Conservation (phyloP, 768 basidiomycete genomes). For the Boletus eberwhitei region DNA sequence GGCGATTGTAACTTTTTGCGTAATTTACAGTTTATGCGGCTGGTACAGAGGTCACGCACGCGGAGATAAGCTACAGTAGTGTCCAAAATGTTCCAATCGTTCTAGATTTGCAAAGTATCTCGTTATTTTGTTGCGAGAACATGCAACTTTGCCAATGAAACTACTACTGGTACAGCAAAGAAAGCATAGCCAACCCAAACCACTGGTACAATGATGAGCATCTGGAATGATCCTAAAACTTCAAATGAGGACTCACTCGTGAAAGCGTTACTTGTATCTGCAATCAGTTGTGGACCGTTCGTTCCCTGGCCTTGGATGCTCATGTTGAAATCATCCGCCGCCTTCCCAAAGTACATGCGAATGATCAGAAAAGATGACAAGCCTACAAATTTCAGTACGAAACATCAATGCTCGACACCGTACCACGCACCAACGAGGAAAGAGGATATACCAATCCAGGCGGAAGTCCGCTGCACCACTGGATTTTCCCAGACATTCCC, state of each 20-base stretch:
- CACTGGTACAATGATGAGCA: slow-evolving; percentile 44
- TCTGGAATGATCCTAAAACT: neutral
- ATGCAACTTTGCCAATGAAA: slow-evolving; percentile 66
- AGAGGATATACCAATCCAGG: slow-evolving; percentile 76
- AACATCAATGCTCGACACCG: neutral
- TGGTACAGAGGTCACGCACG: too few relatives aligned
- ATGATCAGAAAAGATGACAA: slow-evolving; percentile 66
- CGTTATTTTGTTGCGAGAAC: slow-evolving; percentile 46
- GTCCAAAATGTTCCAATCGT: neutral
- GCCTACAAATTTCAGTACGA: slow-evolving; percentile 37
- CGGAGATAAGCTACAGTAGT: neutral
- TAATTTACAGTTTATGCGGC: too few relatives aligned
- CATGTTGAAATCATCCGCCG: slow-evolving; percentile 72
- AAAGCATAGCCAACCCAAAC: slow-evolving; percentile 78
- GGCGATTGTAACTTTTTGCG: slow-evolving; percentile 9
- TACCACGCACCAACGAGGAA: slow-evolving; percentile 60
- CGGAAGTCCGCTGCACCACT: slow-evolving; percentile 51
- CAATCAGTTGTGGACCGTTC: slow-evolving; percentile 57
- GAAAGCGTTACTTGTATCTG: slow-evolving; percentile 66
- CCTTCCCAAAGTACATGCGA: slow-evolving; percentile 80
- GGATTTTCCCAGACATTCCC: slow-evolving; percentile 53
- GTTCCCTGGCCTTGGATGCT: slow-evolving; percentile 51
- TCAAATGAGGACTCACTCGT: slow-evolving; percentile 50
- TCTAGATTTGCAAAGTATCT: neutral
- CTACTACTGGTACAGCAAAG: slow-evolving; percentile 64